Base-by-base conservation (phyloP, 805 yeast genomes). In the Blastobotrys robertii region DNA sequence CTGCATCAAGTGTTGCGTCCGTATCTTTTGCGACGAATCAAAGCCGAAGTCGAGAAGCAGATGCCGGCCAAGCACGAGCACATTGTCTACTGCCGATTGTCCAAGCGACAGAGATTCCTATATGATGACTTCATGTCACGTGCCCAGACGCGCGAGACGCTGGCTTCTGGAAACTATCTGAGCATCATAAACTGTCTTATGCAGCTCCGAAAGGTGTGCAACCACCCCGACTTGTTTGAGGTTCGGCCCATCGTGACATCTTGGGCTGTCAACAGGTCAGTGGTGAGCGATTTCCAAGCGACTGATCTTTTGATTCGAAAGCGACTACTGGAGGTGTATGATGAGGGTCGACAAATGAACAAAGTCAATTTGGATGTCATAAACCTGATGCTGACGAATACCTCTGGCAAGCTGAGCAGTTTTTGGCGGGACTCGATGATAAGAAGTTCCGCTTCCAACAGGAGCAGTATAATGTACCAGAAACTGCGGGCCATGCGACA, bases 31-130 rank as follows among this genome's bases (percentile, higher is more conserved):
- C 77, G 99, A 60, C 78, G 99, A 50, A 72, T 92, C 57, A 92
- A 92, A 59, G 86, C 84, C 14, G 99, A 92, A 63, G 99, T 92
- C 10, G 99, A 92, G 55, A 87, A 90, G 57, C 98, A 92, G 63
- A 92, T 92, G 98, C 99, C 99, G 1, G 96, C 84, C 0, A 92
- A 92, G 57, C 84, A 87, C 60, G 99, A 92, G 60, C 99, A 92
- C 60, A 80, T 92, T 45, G 79, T 92, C 4, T 85, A 84, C 58
- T 94, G 98, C 66, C 75, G 95, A 22, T 66, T 92, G 37, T 87
- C 97, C 1, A 87, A 92, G 54, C 74, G 99, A 50, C 99, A 92
- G 59, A 67, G 97, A 47, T 84, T 76, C 55, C 64, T 92, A 43
- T 92, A 92, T 55, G 98, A 92, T 60, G 99, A 92, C 62, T 92